A percentile compares a stretch with the other conserved stretches of the same genome.
These are phyloP conservation scores for Limtongozyma cylindracea DNA, from an alignment of 805 yeast genomes.

Conservation along the genomic window DNA sequence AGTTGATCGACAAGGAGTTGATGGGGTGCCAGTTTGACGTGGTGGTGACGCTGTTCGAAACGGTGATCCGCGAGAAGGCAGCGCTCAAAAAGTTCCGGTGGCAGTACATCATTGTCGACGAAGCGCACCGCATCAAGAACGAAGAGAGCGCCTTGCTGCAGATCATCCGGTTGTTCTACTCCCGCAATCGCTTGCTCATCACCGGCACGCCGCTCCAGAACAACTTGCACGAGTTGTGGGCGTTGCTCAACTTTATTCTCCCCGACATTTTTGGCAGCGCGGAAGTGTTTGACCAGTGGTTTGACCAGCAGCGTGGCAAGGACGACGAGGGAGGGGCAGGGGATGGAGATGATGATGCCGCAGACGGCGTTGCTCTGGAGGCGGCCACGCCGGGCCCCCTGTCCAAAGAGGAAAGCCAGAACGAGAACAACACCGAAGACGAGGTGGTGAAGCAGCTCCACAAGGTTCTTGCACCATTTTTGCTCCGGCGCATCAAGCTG, in stretches of 20 bases:
- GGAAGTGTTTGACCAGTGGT: slow-evolving; percentile 81
- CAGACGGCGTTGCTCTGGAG: too few relatives aligned
- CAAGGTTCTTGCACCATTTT: slow-evolving; percentile 67
- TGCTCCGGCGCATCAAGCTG: slow-evolving; percentile 70
- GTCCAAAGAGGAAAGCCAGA: slow-evolving; percentile 30
- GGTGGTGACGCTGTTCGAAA: slow-evolving; percentile 74
- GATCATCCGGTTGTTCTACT: slow-evolving; percentile 70
- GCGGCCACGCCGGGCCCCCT: too few relatives aligned
- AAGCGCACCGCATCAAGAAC: slow-evolving; percentile 90
- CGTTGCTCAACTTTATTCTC: slow-evolving; percentile 62
- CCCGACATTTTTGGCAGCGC: slow-evolving; percentile 94
- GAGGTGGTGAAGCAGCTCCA: slow-evolving; percentile 72
- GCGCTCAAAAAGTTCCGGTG: slow-evolving; percentile 62
- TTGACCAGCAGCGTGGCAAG: slow-evolving; percentile 23
- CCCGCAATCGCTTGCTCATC: slow-evolving; percentile 61
- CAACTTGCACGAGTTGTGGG: slow-evolving; percentile 92
- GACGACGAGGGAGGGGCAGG: too few relatives aligned
- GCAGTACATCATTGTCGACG: slow-evolving; percentile 89
- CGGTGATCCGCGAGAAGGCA: slow-evolving; percentile 75
- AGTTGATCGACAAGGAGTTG: slow-evolving; percentile 29
- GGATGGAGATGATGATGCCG: too few relatives aligned
- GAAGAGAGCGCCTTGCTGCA: slow-evolving; percentile 85
- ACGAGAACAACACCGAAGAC: slow-evolving; percentile 33
- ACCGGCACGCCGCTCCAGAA: slow-evolving; percentile 96
- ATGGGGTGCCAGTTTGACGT: slow-evolving; percentile 71